Conservation (phyloP, 257 asterid species). For the Oldenlandia corymbosa region DNA sequence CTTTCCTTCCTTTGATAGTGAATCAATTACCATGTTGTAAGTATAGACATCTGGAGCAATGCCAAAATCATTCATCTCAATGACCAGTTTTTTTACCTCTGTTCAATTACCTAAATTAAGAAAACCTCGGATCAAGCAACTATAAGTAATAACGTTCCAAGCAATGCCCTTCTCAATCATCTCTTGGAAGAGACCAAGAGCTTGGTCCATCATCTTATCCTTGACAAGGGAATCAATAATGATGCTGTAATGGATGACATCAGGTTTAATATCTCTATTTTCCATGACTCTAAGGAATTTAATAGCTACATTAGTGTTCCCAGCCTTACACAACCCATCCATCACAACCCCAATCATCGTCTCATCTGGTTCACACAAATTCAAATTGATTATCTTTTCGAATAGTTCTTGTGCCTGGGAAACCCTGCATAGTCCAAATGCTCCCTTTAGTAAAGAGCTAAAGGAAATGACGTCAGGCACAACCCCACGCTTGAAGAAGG, state of each 20-base stretch:
- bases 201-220: constrained; percentile 22
- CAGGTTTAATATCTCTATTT: constrained; percentile 9
- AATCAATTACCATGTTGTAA: not conserved
- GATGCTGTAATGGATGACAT: constrained; percentile 6
- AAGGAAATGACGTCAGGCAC: constrained; percentile 10
- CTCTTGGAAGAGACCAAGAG: constrained; percentile 17
- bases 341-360: constrained; percentile 16
- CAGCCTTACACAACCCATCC: constrained; percentile 30
- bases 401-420: constrained; percentile 21
- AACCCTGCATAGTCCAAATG: constrained; percentile 14
- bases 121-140: not conserved
- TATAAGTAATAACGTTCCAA: constrained; percentile 11
- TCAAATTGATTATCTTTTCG: constrained; percentile 17
- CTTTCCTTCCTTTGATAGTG: not conserved
- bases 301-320: constrained; percentile 23
- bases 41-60: not conserved
- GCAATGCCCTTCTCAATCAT: constrained; percentile 18
- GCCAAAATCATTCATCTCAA: not conserved
- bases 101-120: constrained; percentile 1
- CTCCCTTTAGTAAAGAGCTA: constrained; percentile 24
- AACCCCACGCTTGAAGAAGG: constrained; percentile 26
- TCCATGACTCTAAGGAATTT: constrained; percentile 8
- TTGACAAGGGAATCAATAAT: constrained; percentile 20
- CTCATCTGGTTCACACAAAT: not conserved
- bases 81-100: not conserved